phyloP scores from a whole-genome alignment of 371 early-diverging fungal species.

The Lichtheimia hyalospora region DNA sequence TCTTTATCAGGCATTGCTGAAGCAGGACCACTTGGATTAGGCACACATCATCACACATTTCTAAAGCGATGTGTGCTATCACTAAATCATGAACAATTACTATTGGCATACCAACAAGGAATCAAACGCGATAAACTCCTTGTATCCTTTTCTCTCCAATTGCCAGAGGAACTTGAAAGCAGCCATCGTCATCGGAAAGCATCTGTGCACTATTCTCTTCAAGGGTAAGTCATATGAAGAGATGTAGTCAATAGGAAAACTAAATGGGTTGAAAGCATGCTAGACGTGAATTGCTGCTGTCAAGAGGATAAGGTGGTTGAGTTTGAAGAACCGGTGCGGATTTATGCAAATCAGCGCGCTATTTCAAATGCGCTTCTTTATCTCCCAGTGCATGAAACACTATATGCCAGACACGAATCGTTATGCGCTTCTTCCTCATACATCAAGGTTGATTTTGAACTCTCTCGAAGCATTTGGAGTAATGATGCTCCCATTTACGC shows the following conservation, averaged over 20 bases:
- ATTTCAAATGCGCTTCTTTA: constrained; percentile 13
- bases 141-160: constrained; percentile 11
- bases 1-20: too few relatives aligned
- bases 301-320: too few relatives aligned
- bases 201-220: constrained; percentile 22
- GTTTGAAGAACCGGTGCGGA: too few relatives aligned
- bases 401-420: constrained; percentile 7
- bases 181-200: constrained; percentile 28
- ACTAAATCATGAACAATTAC: too few relatives aligned
- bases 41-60: too few relatives aligned
- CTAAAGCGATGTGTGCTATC: too few relatives aligned
- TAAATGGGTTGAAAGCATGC: too few relatives aligned
- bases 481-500: constrained; percentile 29
- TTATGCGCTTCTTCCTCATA: constrained; percentile 4
- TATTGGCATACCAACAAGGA: too few relatives aligned
- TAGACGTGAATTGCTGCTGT: too few relatives aligned
- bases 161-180: constrained; percentile 17
- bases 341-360: constrained; percentile 1
- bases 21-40: too few relatives aligned
- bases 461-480: constrained; percentile 31
- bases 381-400: constrained; percentile 14
- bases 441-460: constrained; percentile 14
- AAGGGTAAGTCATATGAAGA: constrained; percentile 12
- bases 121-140: too few relatives aligned
- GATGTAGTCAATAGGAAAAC: too few relatives aligned